Conservation (phyloP, 495 filamentous ascomycete genomes). For the Xylaria curta region DNA sequence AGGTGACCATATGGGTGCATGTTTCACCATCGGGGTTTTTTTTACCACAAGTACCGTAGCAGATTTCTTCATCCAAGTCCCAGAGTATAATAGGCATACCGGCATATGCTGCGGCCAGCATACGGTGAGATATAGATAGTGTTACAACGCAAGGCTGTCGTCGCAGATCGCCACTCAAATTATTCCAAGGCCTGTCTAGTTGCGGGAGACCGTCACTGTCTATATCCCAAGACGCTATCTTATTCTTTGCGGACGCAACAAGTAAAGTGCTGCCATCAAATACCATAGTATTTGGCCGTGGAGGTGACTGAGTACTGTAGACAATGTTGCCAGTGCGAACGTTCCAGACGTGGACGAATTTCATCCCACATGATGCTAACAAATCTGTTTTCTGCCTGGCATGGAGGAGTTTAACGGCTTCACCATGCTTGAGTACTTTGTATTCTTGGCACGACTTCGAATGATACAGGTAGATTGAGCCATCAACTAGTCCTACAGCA, state of each 20-base stretch:
- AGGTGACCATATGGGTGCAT: not conserved
- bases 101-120: not conserved
- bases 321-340: not conserved
- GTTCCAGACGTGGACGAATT: not conserved
- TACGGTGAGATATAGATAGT: not conserved
- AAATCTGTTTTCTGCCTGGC: not conserved
- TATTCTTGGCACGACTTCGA: not conserved
- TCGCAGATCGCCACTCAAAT: not conserved
- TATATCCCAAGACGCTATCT: not conserved
- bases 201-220: not conserved
- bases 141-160: not conserved
- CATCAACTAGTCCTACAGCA: conserved; percentile 30
- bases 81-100: not conserved
- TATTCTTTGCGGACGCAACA: not conserved
- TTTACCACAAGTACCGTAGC: not conserved
- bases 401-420: not conserved
- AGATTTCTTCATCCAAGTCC: not conserved
- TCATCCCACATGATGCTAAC: not conserved
- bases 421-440: not conserved
- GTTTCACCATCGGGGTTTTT: not conserved
- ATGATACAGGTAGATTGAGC: conserved; percentile 25
- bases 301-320: not conserved
- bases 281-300: not conserved
- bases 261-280: not conserved
- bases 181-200: not conserved